Percentiles rank a stretch among this genome's conserved stretches.
These are phyloP conservation scores for Rhizopogon salebrosus DNA, from an alignment of 768 basidiomycete genomes.

Conservation along the genomic window DNA sequence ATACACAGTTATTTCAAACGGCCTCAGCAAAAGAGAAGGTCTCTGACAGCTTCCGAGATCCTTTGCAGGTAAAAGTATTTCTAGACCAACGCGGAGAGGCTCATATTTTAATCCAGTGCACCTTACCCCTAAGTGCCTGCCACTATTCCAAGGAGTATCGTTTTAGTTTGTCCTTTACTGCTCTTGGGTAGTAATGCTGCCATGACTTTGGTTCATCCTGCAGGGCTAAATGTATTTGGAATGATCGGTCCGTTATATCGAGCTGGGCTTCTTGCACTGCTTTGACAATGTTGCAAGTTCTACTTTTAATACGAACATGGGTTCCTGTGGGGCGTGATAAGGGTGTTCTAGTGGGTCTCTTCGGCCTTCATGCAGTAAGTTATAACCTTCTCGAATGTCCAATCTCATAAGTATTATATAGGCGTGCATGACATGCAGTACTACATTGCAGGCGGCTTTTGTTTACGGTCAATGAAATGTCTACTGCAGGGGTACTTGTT, in stretches of 20 bases:
- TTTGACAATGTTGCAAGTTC: not conserved
- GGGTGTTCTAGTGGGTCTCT: not conserved
- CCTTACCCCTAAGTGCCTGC: not conserved
- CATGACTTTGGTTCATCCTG: not conserved
- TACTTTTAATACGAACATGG: conserved; percentile 1
- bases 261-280: not conserved
- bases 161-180: not conserved
- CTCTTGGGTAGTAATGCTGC: not conserved
- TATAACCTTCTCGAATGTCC: not conserved
- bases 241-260: not conserved
- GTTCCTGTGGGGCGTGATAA: not conserved
- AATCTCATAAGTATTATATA: not conserved
- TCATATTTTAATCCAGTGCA: not conserved
- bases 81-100: not conserved
- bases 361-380: not conserved
- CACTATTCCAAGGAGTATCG: not conserved
- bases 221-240: not conserved
- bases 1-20: not conserved
- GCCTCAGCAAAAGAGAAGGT: not conserved
- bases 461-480: conserved; percentile 1
- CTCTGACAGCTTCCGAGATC: not conserved
- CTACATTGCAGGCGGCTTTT: not conserved
- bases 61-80: not conserved
- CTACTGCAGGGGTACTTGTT: not conserved
- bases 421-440: not conserved